Conservation (phyloP, 441 rosid species). For the Erysimum cheiri region DNA sequence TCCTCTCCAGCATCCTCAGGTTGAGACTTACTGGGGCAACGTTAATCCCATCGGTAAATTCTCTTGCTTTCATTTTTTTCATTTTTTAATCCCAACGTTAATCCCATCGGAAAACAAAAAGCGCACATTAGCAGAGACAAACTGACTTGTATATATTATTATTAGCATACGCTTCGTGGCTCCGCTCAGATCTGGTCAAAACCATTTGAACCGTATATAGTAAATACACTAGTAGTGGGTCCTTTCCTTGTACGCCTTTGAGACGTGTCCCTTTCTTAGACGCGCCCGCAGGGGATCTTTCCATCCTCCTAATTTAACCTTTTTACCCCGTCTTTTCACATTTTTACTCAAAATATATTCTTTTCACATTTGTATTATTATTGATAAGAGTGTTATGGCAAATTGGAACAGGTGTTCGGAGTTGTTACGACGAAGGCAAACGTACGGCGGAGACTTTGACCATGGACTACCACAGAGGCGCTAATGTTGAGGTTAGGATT, state of each 20-base stretch:
- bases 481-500: conserved; percentile 76
- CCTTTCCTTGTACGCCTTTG: conserved; percentile 30
- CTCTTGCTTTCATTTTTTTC: too few species aligned
- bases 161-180: neutral
- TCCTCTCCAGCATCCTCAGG: conserved; percentile 83
- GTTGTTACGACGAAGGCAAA: conserved; percentile 83
- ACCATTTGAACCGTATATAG: conserved; percentile 22
- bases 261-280: conserved; percentile 28
- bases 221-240: neutral
- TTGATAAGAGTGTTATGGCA: too few species aligned
- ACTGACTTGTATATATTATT: too few species aligned
- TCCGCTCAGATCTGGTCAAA: conserved; percentile 36
- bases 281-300: neutral
- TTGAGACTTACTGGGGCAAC: conserved; percentile 86
- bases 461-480: conserved; percentile 79
- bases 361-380: too few species aligned
- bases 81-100: too few species aligned
- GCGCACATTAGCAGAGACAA: conserved; percentile 34
- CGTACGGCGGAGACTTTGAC: conserved; percentile 79
- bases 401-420: conserved; percentile 65
- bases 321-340: too few species aligned
- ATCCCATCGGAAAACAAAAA: too few species aligned
- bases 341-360: too few species aligned
- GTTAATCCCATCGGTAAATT: conserved; percentile 78
- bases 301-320: neutral